phyloP scores from a whole-genome alignment of 441 rosid species.

The Euphorbia celastroides region DNA sequence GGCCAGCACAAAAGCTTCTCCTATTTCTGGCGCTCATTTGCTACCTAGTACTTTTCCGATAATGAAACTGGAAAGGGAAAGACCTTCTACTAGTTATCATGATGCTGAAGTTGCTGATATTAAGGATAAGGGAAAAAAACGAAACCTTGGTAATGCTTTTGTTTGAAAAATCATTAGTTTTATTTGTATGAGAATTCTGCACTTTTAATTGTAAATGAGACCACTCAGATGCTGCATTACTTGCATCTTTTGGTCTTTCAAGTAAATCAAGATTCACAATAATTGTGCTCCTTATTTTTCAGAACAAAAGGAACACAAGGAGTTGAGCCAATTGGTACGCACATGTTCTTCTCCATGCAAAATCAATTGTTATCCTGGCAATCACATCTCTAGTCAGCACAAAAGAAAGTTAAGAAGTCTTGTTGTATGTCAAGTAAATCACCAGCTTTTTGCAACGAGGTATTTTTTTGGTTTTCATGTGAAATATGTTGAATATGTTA shows the following conservation, averaged over 20 bases:
- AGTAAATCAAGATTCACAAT: constrained; percentile 12
- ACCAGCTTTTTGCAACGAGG: constrained; percentile 89
- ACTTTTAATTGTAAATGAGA: constrained; percentile 8
- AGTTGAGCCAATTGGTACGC: constrained; percentile 59
- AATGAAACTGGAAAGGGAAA: constrained; percentile 35
- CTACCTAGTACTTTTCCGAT: background rate
- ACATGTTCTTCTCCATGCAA: constrained; percentile 47
- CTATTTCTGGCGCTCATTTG: constrained; percentile 21
- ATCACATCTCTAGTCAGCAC: constrained; percentile 78
- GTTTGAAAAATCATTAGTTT: constrained; percentile 1
- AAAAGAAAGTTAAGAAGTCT: constrained; percentile 92
- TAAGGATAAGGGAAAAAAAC: constrained; percentile 49
- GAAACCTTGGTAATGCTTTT: constrained; percentile 56
- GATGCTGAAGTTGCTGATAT: constrained; percentile 29
- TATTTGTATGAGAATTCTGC: background rate
- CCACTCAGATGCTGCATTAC: background rate
- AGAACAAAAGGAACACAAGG: constrained; percentile 72
- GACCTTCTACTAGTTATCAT: constrained; percentile 28
- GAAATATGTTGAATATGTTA: background rate
- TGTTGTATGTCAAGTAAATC: constrained; percentile 63
- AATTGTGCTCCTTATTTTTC: constrained; percentile 21
- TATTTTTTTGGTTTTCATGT: constrained; percentile 18
- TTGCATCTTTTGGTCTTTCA: background rate
- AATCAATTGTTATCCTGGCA: constrained; percentile 51
- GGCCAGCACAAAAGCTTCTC: constrained; percentile 23